Conservation (phyloP, 1,139 yeast species). For the Nadsonia starkeyi-henricii region DNA sequence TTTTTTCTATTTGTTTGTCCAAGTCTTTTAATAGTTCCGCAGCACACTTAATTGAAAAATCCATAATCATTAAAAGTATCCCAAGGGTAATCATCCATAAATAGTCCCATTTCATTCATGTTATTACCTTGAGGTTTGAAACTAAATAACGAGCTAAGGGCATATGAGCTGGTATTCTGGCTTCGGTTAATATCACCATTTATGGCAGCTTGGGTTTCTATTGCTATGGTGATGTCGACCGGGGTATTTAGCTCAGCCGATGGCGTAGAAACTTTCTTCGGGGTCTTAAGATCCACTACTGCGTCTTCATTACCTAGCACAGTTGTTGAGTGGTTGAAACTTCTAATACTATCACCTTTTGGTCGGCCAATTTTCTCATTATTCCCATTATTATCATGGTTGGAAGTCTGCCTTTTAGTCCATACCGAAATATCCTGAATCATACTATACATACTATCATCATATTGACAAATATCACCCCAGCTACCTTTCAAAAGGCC, state of each 20-base stretch:
- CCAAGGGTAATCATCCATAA: constrained; percentile 29
- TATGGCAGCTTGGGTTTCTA: not conserved
- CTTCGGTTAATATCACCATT: not conserved
- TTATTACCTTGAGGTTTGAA: not conserved
- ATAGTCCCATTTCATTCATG: not conserved
- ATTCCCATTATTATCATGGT: not conserved
- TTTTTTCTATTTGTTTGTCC: no score
- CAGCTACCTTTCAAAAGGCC: constrained; percentile 15
- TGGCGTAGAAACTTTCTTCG: not conserved
- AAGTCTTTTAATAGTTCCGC: no score
- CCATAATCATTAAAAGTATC: constrained; percentile 31
- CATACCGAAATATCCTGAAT: constrained; percentile 47
- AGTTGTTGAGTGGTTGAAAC: no score
- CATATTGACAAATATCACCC: constrained; percentile 32
- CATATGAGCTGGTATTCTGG: no score
- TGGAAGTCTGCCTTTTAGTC: constrained; percentile 22
- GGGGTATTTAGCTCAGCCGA: not conserved
- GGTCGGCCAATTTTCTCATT: not conserved
- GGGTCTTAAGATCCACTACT: not conserved
- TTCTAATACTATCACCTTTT: not conserved
- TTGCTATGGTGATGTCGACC: not conserved
- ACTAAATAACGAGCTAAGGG: not conserved
- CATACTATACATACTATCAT: constrained; percentile 36
- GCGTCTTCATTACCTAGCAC: not conserved
- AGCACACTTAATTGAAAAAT: constrained; percentile 14